Base-by-base conservation (phyloP, 139 green algal genomes). In the Chlamydomonas sp. region DNA sequence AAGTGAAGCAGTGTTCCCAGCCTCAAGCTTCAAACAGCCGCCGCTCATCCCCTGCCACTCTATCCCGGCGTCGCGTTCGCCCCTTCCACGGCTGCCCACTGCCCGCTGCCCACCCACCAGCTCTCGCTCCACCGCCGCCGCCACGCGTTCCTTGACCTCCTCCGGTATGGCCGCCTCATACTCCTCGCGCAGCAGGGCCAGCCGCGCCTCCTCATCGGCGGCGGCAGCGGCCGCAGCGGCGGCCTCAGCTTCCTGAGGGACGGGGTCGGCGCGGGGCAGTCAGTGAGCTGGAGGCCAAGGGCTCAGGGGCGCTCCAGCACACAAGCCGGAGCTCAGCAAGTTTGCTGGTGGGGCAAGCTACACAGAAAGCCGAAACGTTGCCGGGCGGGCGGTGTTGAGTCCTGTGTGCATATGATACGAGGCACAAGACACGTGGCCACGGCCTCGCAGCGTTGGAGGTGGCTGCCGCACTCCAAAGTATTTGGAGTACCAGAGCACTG, bases 121-220 rank as follows among this genome's bases (percentile, higher is more conserved):
- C 76, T 95, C 90, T 18, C 78, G 74, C 68, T 91, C 83, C 61
- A 96, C 59, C 3, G 84, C 92, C 64, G 69, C 75, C 72, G 83
- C 17, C 69, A 96, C 93, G 6, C 85, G 87, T 9, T 90, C 89
- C 79, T 91, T 84, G 71, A 96, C 85, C 75, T 96, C 94, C 59
- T 96, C 93, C 14, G 92, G 92, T 12, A 96, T 92, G 17, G 91
- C 86, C 18, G 85, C 87, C 75, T 93, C 91, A 74, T 96, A 96
- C 68, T 91, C 92, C 17, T 90, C 89, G n/a, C 92, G 85, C 9
- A 96, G 31, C 59, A 71, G 78, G 4, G 62, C 82, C 85, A 91
- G 64, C 0, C 90, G 78, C 63, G 86, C 92, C 57, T 58, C 89
- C 66, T 95, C 92, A 62, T 80, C 88, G 14, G 82, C 89, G 3